A percentile compares a stretch with the other conserved stretches of the same genome.
These are phyloP conservation scores for Colletotrichum theobromicola DNA, from an alignment of 2,329 filamentous ascomycete species.

Conservation along the genomic window DNA sequence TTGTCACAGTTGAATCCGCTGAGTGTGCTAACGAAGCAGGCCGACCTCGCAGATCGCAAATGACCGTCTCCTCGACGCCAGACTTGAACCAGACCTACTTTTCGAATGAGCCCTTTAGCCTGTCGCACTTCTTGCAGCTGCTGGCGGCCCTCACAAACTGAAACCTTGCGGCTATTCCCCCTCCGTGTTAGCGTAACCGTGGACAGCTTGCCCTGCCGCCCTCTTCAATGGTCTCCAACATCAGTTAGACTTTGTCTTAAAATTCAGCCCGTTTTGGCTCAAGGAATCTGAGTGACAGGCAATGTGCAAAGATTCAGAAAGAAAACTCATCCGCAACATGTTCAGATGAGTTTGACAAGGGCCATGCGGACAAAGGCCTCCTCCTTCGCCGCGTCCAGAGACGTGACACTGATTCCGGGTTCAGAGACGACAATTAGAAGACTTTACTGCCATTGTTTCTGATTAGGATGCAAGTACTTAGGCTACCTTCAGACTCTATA, in stretches of 20 bases:
- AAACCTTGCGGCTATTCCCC: background rate
- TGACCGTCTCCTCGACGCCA: background rate
- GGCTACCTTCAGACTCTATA: slow-evolving; percentile 10
- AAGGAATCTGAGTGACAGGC: background rate
- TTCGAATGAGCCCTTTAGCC: background rate
- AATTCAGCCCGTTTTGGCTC: background rate
- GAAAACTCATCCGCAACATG: background rate
- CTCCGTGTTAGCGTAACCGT: background rate
- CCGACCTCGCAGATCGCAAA: background rate
- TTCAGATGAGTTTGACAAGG: background rate
- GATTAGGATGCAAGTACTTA: slow-evolving; percentile 12
- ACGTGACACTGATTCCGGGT: background rate
- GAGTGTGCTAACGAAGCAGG: background rate
- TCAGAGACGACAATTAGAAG: background rate
- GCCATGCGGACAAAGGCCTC: background rate
- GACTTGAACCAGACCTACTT: background rate
- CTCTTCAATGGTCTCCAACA: background rate
- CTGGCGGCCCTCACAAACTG: background rate
- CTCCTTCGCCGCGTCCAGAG: background rate
- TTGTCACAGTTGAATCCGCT: no score
- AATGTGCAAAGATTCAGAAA: background rate
- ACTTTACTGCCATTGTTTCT: background rate
- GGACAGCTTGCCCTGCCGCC: background rate
- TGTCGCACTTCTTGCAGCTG: background rate
- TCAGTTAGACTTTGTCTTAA: background rate